These are phyloP conservation scores for Limnanthes douglasii DNA, from an alignment of 345 rosid genomes.

Conservation along the genomic window DNA sequence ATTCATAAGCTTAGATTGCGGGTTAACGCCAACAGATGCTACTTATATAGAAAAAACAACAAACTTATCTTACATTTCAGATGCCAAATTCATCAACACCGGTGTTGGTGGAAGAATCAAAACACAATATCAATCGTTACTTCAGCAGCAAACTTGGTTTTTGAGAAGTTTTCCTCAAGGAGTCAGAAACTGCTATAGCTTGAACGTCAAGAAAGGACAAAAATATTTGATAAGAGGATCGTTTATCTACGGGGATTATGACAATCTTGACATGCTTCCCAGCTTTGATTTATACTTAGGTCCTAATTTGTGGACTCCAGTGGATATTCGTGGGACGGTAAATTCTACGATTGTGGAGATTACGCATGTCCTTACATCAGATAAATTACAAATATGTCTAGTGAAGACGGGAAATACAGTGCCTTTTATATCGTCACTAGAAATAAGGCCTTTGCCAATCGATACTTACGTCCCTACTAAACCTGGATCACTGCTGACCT, in stretches of 20 bases:
- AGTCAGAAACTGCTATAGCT: neutral
- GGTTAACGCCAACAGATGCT: neutral
- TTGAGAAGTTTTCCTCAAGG: neutral
- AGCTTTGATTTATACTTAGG: constrained; percentile 13
- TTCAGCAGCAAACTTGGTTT: neutral
- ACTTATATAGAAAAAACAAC: neutral
- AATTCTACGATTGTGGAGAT: constrained; percentile 8
- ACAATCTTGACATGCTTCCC: constrained; percentile 7
- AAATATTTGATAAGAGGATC: neutral
- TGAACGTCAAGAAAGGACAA: neutral
- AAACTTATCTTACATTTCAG: neutral
- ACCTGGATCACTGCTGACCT: constrained; percentile 9
- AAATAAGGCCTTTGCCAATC: constrained; percentile 11
- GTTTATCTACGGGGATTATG: constrained; percentile 12
- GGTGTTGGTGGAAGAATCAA: neutral
- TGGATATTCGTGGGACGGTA: neutral
- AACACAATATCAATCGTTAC: too few species aligned
- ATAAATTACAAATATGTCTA: constrained; percentile 12
- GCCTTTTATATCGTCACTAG: constrained; percentile 12
- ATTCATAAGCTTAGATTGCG: neutral
- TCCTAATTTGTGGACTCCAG: constrained; percentile 13
- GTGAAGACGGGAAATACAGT: constrained; percentile 12
- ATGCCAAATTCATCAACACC: neutral
- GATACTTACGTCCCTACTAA: constrained; percentile 8
- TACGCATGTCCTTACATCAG: constrained; percentile 7